These are phyloP conservation scores for Cercospora sesami DNA, from an alignment of 2,329 filamentous ascomycete species.

Conservation along the genomic window DNA sequence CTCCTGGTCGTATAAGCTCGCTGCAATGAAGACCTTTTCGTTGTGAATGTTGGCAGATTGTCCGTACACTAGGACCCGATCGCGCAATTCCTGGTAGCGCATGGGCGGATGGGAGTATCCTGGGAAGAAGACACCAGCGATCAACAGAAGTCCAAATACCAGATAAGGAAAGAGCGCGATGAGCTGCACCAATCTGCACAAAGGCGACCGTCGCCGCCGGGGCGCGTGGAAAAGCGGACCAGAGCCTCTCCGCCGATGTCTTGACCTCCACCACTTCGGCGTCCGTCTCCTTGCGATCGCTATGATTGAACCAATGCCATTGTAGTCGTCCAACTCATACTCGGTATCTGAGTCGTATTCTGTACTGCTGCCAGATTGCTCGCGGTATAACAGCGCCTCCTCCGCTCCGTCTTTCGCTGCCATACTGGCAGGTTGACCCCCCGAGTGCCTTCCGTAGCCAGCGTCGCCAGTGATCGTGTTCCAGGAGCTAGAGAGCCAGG, in stretches of 20 bases:
- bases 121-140: constrained; percentile 53
- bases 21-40: constrained; percentile 72
- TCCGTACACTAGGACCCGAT: constrained; percentile 34
- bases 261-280: constrained; percentile 18
- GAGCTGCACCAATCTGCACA: constrained; percentile 21
- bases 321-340: constrained; percentile 23
- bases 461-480: constrained; percentile 1
- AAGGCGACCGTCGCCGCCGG: constrained; percentile 23
- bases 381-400: constrained; percentile 20
- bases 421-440: constrained; percentile 8
- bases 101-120: constrained; percentile 57
- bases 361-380: constrained; percentile 14
- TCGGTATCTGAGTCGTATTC: constrained; percentile 17
- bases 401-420: constrained; percentile 19
- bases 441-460: not conserved
- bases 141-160: constrained; percentile 37
- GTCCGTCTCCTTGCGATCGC: constrained; percentile 3
- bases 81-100: constrained; percentile 52
- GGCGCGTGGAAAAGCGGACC: constrained; percentile 20
- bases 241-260: constrained; percentile 15
- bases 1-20: constrained; percentile 66
- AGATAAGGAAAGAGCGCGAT: constrained; percentile 21
- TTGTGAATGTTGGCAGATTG: constrained; percentile 52
- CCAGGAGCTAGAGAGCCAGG: not conserved
- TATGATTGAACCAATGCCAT: constrained; percentile 16